Base-by-base conservation (phyloP, 2,329 filamentous ascomycete species). In the Myriosclerotinia scirpicola region DNA sequence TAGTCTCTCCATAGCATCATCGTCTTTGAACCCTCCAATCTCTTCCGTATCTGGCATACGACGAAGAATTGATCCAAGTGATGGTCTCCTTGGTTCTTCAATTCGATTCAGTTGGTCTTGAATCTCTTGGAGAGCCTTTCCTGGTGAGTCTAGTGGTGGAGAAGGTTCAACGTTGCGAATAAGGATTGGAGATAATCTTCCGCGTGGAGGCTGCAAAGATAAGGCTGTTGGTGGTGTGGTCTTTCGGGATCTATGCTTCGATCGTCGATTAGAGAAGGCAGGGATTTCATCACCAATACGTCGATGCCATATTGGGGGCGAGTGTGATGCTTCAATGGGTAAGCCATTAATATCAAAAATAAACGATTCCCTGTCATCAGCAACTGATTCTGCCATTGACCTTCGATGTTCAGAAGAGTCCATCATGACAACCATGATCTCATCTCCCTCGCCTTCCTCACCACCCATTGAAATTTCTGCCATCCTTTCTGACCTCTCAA, bases 231-330 rank as follows among this genome's bases (percentile, higher is more conserved):
- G 87, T 8, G 84, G 85, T 15, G 83, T 81, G 76, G 83, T 82
- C 71, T 83, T 85, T 66, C 84, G 81, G 26, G 79, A 79, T 50
- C 78, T 79, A 6, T 73, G 75, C 64, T 77, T 79, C 48, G 79
- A 76, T 71, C 80, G 81, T 67, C 85, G 81, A 46, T 80, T 80
- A 1, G 87, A 87, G 71, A 89, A 89, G 1, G 83, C 82, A 30
- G 84, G 84, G 65, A 83, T 83, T 30, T 83, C 78, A 54, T 88
- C 84, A 34, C 87, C 87, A 58, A 88, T 78, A 2, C 86, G 83
- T 46, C 79, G 80, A 73, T 88, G 84, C 81, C 85, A 88, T 50
- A 69, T 64, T 26, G 53, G 60, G 9, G 36, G 14, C 20, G 46
- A 42, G 12, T 40, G 54, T 44, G 20, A 40, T 38, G 54, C 30